Conservation (phyloP, 495 filamentous ascomycete genomes). For the Astrothelium subdiscretum region DNA sequence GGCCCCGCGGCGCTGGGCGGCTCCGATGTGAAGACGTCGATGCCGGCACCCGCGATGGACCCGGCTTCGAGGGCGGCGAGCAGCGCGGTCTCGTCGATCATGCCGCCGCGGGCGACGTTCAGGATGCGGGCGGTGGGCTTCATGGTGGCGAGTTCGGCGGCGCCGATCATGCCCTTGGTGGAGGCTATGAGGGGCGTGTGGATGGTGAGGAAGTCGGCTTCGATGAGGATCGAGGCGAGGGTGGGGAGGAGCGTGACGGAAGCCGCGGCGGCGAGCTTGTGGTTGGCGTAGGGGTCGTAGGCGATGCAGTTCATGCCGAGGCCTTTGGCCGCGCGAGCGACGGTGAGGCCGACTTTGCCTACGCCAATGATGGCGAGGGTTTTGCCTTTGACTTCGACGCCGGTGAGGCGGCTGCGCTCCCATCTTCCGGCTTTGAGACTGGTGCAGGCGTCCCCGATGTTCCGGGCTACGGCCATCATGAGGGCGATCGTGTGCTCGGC, state of each 20-base stretch:
- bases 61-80: conserved; percentile 53
- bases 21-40: conserved; percentile 66
- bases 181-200: conserved; percentile 63
- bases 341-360: conserved; percentile 62
- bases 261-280: conserved; percentile 44
- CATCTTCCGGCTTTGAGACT: conserved; percentile 51
- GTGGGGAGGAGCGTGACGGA: conserved; percentile 43
- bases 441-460: conserved; percentile 47
- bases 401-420: conserved; percentile 57
- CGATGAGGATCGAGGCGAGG: conserved; percentile 44
- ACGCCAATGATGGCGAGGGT: conserved; percentile 56
- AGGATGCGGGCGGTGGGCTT: conserved; percentile 52
- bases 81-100: conserved; percentile 60
- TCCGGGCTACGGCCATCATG: conserved; percentile 52
- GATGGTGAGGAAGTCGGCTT: conserved; percentile 60
- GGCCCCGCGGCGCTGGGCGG: conserved; percentile 40
- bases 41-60: conserved; percentile 56
- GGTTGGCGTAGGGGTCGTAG: conserved; percentile 56
- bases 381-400: conserved; percentile 60
- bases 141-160: conserved; percentile 52
- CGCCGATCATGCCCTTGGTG: conserved; percentile 54
- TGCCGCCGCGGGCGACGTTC: conserved; percentile 64
- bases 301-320: conserved; percentile 57
- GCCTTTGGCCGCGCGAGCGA: conserved; percentile 55
- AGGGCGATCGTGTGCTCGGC: conserved; percentile 53